Evolutionary conservation across 208 protist genomes (phyloP).

Genomic region (Leptomonas seymouri): DNA sequence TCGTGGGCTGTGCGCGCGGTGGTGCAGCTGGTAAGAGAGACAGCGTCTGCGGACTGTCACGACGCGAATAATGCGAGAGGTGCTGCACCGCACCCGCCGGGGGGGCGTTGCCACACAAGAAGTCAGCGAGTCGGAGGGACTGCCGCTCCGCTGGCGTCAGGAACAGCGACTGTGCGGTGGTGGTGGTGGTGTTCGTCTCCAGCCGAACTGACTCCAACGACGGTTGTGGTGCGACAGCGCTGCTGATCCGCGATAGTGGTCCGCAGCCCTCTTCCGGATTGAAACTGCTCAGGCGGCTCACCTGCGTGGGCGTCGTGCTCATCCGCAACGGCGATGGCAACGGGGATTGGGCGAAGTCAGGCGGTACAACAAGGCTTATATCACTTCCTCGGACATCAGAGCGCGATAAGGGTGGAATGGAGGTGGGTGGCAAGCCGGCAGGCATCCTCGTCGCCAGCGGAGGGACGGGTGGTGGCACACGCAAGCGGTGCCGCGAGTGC

Average conservation of each 20-base stretch:
- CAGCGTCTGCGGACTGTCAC: constrained; percentile 3
- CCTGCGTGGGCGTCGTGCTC: constrained; percentile 3
- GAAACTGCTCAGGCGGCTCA: constrained; percentile 9
- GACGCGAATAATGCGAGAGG: background rate
- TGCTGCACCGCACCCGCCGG: background rate
- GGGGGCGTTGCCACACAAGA: background rate
- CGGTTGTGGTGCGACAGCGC: constrained; percentile 1
- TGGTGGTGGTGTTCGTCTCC: background rate
- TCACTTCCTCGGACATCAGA: background rate
- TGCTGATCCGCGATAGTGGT: constrained; percentile 1
- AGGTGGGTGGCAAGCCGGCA: background rate
- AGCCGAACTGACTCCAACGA: background rate
- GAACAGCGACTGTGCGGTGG: background rate
- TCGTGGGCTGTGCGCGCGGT: background rate
- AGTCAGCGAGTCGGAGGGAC: background rate
- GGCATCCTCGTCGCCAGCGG: background rate
- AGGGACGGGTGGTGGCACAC: background rate
- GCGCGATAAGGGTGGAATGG: background rate
- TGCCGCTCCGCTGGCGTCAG: constrained; percentile 6
- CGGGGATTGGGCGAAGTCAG: background rate
- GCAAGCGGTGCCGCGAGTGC: constrained; percentile 8
- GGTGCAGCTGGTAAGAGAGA: background rate
- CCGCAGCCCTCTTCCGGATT: constrained; percentile 14
- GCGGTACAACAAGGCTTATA: background rate
- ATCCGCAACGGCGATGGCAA: constrained; percentile 6